phyloP scores from a whole-genome alignment of 352 stramenopile species.

The Halophytophthora batemanensis region DNA sequence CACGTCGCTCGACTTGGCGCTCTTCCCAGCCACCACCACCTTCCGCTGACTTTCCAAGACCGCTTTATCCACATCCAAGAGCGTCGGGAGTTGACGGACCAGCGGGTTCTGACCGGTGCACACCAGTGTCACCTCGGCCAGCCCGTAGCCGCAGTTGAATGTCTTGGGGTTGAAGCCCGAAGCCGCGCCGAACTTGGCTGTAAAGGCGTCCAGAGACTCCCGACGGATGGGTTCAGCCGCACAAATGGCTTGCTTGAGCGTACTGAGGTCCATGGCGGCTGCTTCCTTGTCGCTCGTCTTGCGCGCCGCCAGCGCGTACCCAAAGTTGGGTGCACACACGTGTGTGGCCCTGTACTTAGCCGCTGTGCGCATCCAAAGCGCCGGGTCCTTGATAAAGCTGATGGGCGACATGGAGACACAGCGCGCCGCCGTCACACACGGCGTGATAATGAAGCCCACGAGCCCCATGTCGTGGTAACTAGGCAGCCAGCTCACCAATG shows the following conservation, averaged over 20 bases:
- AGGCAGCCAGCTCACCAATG: slow-evolving; percentile 75
- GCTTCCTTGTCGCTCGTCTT: slow-evolving; percentile 74
- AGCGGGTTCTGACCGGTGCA: slow-evolving; percentile 65
- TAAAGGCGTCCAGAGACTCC: slow-evolving; percentile 78
- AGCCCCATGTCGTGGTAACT: slow-evolving; percentile 86
- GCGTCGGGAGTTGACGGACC: slow-evolving; percentile 43
- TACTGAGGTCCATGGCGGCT: slow-evolving; percentile 53
- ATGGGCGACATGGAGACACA: slow-evolving; percentile 84
- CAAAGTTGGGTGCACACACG: slow-evolving; percentile 79
- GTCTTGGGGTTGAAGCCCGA: slow-evolving; percentile 61
- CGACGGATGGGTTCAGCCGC: slow-evolving; percentile 76
- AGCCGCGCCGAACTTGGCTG: slow-evolving; percentile 47
- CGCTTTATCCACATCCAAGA: slow-evolving; percentile 67
- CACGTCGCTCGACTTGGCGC: slow-evolving; percentile 23
- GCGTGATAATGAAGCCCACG: slow-evolving; percentile 78
- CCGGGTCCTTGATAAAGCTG: slow-evolving; percentile 84
- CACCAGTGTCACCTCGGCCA: slow-evolving; percentile 82
- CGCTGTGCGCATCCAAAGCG: slow-evolving; percentile 74
- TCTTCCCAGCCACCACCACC: slow-evolving; percentile 28
- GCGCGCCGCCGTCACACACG: slow-evolving; percentile 46
- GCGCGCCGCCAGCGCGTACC: slow-evolving; percentile 63
- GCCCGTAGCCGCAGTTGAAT: slow-evolving; percentile 82
- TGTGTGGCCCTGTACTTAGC: slow-evolving; percentile 79
- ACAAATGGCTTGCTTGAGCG: slow-evolving; percentile 74
- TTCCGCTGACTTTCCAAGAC: slow-evolving; percentile 56